Evolutionary conservation across 192 early-diverging fungal species (phyloP).

Genomic region (Backusella tuberculispora): DNA sequence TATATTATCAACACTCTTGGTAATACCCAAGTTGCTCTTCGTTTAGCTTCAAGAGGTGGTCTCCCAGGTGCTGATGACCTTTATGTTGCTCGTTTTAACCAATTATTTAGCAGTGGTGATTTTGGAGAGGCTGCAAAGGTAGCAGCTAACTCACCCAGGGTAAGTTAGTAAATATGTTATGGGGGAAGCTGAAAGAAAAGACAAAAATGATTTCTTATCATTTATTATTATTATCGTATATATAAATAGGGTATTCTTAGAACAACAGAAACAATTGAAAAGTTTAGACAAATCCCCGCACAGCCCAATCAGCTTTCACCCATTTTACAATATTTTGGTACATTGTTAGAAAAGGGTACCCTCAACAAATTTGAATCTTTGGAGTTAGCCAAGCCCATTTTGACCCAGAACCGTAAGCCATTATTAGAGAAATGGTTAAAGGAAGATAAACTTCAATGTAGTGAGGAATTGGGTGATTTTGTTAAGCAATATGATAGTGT

Average conservation of each 20-base stretch:
- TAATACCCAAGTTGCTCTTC: conserved; percentile 90
- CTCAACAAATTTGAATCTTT: conserved; percentile 96
- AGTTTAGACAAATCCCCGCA: conserved; percentile 85
- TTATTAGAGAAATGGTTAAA: conserved; percentile 98
- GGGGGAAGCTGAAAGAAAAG: neutral
- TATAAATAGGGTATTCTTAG: conserved; percentile 83
- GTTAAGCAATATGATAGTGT: conserved; percentile 89
- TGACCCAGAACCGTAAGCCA: conserved; percentile 89
- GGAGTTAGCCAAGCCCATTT: conserved; percentile 89
- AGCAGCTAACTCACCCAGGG: conserved; percentile 90
- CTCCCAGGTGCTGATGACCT: conserved; percentile 93
- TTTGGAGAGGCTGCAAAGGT: conserved; percentile 94
- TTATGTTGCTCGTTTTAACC: conserved; percentile 90
- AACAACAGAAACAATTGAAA: conserved; percentile 91
- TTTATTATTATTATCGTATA: neutral
- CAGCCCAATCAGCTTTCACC: conserved; percentile 83
- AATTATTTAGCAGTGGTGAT: conserved; percentile 74
- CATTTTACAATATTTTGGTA: conserved; percentile 97
- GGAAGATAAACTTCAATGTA: conserved; percentile 98
- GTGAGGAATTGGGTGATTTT: conserved; percentile 97
- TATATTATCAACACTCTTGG: conserved; percentile 84
- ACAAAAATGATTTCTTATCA: neutral
- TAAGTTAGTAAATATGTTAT: conserved; percentile 37
- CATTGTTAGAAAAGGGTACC: conserved; percentile 90
- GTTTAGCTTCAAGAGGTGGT: conserved; percentile 88